Percentiles rank a stretch among this genome's conserved stretches.
phyloP scores from a whole-genome alignment of 2,329 filamentous ascomycete genomes.

The Calonectria fujianensis region DNA sequence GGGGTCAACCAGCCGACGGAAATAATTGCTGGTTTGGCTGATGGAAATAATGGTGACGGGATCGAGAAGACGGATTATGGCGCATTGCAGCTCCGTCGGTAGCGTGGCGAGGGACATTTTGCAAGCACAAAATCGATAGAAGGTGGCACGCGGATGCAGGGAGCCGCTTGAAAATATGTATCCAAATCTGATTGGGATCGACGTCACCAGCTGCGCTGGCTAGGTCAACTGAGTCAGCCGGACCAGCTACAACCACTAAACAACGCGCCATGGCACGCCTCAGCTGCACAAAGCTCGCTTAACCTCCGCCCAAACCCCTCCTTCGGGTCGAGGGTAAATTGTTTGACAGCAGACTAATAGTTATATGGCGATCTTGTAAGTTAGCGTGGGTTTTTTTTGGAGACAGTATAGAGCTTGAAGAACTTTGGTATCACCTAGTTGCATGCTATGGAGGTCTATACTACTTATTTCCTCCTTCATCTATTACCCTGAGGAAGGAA shows the following conservation, averaged over 20 bases:
- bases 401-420: neutral
- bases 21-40: constrained; percentile 41
- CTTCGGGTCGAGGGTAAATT: neutral
- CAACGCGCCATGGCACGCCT: neutral
- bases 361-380: neutral
- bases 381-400: neutral
- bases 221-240: neutral
- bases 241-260: neutral
- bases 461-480: neutral
- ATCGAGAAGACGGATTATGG: constrained; percentile 43
- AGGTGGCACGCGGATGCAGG: no score
- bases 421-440: neutral
- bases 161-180: neutral
- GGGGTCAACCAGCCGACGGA: constrained; percentile 38
- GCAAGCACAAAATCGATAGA: neutral
- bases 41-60: constrained; percentile 41
- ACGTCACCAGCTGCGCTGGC: neutral
- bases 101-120: constrained; percentile 33
- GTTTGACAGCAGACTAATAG: neutral
- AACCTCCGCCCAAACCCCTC: neutral
- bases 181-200: neutral
- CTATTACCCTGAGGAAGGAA: neutral
- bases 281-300: neutral
- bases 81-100: constrained; percentile 43
- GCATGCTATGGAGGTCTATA: neutral